These are phyloP conservation scores for Apostasia shenzhenica DNA, from an alignment of 106 monocot species.

Conservation along the genomic window DNA sequence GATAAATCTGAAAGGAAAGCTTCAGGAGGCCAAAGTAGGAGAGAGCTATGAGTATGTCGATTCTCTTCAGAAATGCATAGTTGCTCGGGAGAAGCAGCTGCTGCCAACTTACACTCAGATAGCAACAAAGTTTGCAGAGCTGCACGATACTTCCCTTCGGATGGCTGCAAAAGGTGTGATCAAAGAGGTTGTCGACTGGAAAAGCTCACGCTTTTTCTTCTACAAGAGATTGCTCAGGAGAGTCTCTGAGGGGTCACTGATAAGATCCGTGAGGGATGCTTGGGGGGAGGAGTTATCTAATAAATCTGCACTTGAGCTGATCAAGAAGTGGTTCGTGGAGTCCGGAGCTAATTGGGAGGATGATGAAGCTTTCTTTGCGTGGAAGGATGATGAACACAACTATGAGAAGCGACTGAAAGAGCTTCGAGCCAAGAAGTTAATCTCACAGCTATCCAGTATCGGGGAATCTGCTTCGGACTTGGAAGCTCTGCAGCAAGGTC, in stretches of 20 bases:
- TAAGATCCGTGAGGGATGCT: slow-evolving; percentile 48
- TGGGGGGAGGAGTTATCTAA: slow-evolving; percentile 53
- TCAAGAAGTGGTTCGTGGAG: slow-evolving; percentile 70
- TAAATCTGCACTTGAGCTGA: slow-evolving; percentile 46
- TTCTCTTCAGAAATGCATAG: slow-evolving; percentile 45
- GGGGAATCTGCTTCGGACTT: slow-evolving; percentile 52
- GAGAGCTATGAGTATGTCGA: slow-evolving; percentile 20
- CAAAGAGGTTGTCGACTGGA: slow-evolving; percentile 76
- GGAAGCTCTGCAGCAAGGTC: slow-evolving; percentile 55
- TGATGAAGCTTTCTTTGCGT: slow-evolving; percentile 74
- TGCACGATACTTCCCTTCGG: slow-evolving; percentile 83
- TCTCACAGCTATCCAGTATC: slow-evolving; percentile 29
- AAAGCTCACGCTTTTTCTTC: slow-evolving; percentile 73
- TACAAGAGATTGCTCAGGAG: slow-evolving; percentile 77
- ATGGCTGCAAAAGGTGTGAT: slow-evolving; percentile 92
- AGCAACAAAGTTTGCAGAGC: slow-evolving; percentile 85
- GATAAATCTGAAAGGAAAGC: slow-evolving; percentile 36
- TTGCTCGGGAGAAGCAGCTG: slow-evolving; percentile 60
- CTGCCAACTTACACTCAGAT: slow-evolving; percentile 82
- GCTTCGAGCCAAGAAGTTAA: slow-evolving; percentile 46
- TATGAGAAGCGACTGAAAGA: slow-evolving; percentile 66
- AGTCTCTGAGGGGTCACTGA: slow-evolving; percentile 52
- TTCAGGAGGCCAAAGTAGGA: slow-evolving; percentile 37
- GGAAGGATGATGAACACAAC: slow-evolving; percentile 58
- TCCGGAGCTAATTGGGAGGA: slow-evolving; percentile 47